Evolutionary conservation across 2,329 filamentous ascomycete genomes (phyloP).

Genomic region (Alternaria arbusti): DNA sequence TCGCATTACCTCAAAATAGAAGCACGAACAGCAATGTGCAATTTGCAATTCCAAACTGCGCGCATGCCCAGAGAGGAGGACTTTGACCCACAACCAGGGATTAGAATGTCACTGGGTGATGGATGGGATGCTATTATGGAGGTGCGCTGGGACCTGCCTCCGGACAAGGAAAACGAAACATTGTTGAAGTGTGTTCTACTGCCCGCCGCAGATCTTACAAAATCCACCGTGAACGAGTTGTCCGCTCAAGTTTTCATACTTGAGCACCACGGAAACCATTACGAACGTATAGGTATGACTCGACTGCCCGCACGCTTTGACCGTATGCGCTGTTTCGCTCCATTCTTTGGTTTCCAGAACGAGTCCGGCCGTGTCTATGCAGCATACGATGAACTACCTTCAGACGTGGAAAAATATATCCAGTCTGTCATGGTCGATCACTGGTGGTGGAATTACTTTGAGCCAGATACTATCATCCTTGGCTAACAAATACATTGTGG

Average conservation of each 20-base stretch:
- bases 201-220: fast-evolving
- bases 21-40: neutral
- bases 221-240: neutral
- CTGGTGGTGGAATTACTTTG: neutral
- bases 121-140: neutral
- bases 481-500: neutral
- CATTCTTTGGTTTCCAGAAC: neutral
- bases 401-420: no score
- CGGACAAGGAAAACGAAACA: neutral
- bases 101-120: neutral
- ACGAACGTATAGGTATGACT: neutral
- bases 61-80: no score
- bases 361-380: neutral
- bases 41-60: neutral
- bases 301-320: neutral
- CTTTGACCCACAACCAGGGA: neutral
- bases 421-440: no score
- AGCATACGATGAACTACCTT: no score
- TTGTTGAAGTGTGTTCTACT: neutral
- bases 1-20: neutral
- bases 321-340: no score
- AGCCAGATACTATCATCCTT: neutral
- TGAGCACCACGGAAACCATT: neutral
- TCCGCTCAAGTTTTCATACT: neutral
- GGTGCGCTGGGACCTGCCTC: neutral